Evolutionary conservation across 2,329 filamentous ascomycete genomes (phyloP), one percentile per base, ranked within the genome.

Genomic region (Fusarium sp.): DNA sequence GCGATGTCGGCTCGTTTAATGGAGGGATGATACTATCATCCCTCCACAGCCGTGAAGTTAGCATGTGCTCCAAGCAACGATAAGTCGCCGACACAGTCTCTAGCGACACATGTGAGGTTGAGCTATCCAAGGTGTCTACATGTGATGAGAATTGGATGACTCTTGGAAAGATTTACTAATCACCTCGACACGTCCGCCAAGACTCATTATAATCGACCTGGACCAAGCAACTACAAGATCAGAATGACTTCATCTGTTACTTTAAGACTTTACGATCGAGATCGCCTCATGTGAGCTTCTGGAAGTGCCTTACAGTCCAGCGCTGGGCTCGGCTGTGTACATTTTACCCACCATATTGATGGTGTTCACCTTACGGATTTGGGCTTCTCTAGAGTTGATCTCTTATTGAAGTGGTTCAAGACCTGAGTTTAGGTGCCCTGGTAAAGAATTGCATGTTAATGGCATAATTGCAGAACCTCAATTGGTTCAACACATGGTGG

Each of bases 31-130:
- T 35, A 10, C 17, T 46, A 48, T n/a, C 27, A 20, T 46, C 26
- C 13, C 15, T 12, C 5, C 27, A 30, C 12, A 46, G 17, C 18
- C 30, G 11, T 32, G 9, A 20, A 18, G 15, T 12, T n/a, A n/a
- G 27, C 38, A 46, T 46, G 38, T 46, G 38, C 38, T 33, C 46
- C 1, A 9, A 12, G 18, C 4, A 15, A 33, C 1, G 7, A 17
- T 26, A 46, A 40, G 17, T 0, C 38, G 1, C 3, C 17, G 12
- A 14, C 0, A 13, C 2, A 15, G 1, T 26, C 12, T 38, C 0
- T 17, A 40, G 48, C 17, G 2, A 15, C 33, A 40, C 23, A n/a
- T 52, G 33, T 27, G 48, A 52, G 33, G 23, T n/a, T 18, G 17
- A 27, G 18, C 8, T 38, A 38, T 6, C 1, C 33, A 33, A 13